Evolutionary conservation across 306 rosid species (phyloP).

Genomic region (Clitoria ternatea): DNA sequence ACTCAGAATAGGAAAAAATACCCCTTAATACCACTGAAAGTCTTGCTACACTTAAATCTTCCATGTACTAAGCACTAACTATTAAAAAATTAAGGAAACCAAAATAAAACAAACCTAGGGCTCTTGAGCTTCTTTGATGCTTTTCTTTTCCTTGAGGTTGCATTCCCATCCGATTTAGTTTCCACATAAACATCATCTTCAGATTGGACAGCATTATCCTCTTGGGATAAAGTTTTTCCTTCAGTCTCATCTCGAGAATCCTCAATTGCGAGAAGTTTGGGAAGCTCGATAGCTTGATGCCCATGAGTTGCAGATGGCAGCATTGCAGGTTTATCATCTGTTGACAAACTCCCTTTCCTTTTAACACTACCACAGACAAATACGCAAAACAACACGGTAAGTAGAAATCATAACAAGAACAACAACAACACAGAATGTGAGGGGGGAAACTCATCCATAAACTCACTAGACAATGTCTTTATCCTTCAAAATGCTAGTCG

Average conservation of each 20-base stretch:
- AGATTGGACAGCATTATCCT: constrained; percentile 29
- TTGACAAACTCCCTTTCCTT: constrained; percentile 40
- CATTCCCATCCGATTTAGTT: constrained; percentile 21
- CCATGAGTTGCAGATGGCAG: constrained; percentile 6
- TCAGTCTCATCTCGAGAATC: constrained; percentile 46
- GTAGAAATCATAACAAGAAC: not conserved
- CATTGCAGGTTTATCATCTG: constrained; percentile 33
- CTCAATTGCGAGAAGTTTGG: constrained; percentile 54
- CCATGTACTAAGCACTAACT: not conserved
- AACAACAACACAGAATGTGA: not conserved
- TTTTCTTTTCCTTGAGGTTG: constrained; percentile 67
- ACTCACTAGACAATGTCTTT: constrained; percentile 73
- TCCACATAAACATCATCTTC: constrained; percentile 36
- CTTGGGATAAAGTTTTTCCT: constrained; percentile 37
- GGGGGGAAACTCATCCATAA: not conserved
- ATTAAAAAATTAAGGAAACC: not conserved
- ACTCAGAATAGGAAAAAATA: not conserved
- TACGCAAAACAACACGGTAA: not conserved
- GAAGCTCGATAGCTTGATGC: constrained; percentile 39
- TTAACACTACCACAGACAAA: constrained; percentile 45
- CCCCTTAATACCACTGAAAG: not conserved
- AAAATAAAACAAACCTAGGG: constrained; percentile 47
- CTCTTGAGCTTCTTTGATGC: constrained; percentile 51
- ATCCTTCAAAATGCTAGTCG: constrained; percentile 76
- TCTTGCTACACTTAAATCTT: not conserved